Evolutionary conservation across 1,284 basidiomycete species (phyloP), one percentile per base, ranked within the genome.

Genomic region (Trichosporon ovoides): DNA sequence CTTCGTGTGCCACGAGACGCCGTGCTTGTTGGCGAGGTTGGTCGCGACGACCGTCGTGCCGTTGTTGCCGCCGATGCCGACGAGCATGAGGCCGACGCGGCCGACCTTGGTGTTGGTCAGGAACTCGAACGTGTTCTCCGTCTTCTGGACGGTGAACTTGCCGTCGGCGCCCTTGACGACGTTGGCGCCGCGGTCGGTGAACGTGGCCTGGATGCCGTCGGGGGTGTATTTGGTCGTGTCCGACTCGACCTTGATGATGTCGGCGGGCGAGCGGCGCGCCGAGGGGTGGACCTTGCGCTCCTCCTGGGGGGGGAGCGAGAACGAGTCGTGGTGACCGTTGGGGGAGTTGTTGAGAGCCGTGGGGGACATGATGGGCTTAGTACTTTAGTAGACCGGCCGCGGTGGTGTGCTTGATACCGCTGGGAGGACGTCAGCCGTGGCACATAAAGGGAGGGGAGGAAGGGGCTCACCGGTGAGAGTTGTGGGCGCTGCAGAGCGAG

Each of bases 41-140:
- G 93, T 96, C 28, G 96, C 94, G 66, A 87, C 87, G 60, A 98
- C 84, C 48, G 95, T 98, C 57, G 90, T 86, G 60, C 95, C 95
- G 75, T 98, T 98, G 84, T 98, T 98, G 61, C 95, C 95, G 66
- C 95, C 95, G 66, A 94, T 80, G 65, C 95, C 95, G 72, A 98
- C 88, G 83, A 98, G 88, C 89, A 98, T 90, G 66, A 98, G 83
- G 61, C 93, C 94, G 77, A 93, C 96, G 82, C 88, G 94, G 68
- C 87, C 84, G 59, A 96, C 91, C 73, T 86, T 84, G 74, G 89
- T 83, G 73, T 85, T 82, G 64, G 95, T 98, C 80, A 88, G 88
- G 84, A 98, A 96, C 81, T 98, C 88, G 77, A 84, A 93, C 48
- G 84, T 81, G 74, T 87, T 84, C 65, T 83, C 82, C 58, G 87